Conservation (phyloP, 1,284 basidiomycete genomes). For the Pascua sp. region DNA sequence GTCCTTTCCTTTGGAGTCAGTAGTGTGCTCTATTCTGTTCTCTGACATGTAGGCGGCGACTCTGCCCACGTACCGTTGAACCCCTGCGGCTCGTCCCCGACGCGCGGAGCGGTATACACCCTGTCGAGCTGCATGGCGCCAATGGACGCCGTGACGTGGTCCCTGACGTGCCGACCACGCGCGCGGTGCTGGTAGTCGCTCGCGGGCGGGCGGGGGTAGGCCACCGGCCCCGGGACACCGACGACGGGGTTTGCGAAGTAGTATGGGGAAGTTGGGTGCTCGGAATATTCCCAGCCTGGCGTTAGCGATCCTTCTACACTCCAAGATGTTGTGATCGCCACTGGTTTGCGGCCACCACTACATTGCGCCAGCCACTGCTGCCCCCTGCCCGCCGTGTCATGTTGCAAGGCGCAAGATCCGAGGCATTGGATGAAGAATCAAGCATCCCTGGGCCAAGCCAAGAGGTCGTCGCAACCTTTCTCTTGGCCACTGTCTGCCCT, state of each 20-base stretch:
- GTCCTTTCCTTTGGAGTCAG: not conserved
- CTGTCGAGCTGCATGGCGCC: not conserved
- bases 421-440: too few relatives aligned
- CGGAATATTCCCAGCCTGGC: not conserved
- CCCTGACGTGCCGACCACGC: slow-evolving; percentile 3
- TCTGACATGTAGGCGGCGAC: not conserved
- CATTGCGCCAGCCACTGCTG: too few relatives aligned
- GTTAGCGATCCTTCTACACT: not conserved
- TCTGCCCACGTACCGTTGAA: not conserved
- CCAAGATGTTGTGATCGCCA: not conserved
- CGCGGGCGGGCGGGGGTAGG: slow-evolving; percentile 8
- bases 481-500: too few relatives aligned
- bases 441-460: too few relatives aligned
- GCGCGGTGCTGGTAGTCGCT: slow-evolving; percentile 19
- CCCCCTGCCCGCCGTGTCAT: too few relatives aligned
- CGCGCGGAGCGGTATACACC: not conserved
- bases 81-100: not conserved
- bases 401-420: too few relatives aligned
- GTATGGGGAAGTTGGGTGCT: not conserved
- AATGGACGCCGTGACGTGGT: slow-evolving; percentile 21
- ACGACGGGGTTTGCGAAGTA: not conserved
- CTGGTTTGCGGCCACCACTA: too few relatives aligned
- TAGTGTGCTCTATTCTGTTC: not conserved
- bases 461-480: too few relatives aligned
- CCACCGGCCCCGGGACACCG: slow-evolving; percentile 7